Conservation (phyloP, 2,329 filamentous ascomycete species). For the Cladophialophora carrionii region DNA sequence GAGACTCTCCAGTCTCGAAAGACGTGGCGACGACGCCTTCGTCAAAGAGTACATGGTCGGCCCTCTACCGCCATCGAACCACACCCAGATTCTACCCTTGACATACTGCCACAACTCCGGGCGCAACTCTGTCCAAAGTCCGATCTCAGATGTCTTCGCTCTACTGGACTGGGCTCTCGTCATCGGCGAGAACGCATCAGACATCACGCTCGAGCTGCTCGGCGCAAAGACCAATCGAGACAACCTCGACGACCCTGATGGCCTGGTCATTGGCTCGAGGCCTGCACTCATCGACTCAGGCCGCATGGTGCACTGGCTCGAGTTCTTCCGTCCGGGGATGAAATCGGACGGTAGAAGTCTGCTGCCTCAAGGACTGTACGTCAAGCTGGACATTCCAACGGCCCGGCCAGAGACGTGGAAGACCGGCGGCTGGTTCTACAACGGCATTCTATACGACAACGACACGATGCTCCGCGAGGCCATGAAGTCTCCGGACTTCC, state of each 20-base stretch:
- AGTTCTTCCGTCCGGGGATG: conserved; percentile 28
- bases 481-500: conserved; percentile 37
- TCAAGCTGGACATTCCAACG: conserved; percentile 54
- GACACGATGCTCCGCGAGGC: conserved; percentile 54
- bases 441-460: conserved; percentile 57
- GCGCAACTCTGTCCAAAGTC: conserved; percentile 40
- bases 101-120: conserved; percentile 53
- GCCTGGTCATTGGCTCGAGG: conserved; percentile 26
- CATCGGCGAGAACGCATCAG: conserved; percentile 34
- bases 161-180: conserved; percentile 36
- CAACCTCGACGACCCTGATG: conserved; percentile 27
- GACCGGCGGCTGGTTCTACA: conserved; percentile 59
- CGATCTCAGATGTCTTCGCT: conserved; percentile 40
- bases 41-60: conserved; percentile 52
- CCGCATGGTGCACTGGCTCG: conserved; percentile 40
- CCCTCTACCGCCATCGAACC: conserved; percentile 50
- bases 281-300: conserved; percentile 36
- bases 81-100: conserved; percentile 47
- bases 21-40: conserved; percentile 18
- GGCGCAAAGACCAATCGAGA: conserved; percentile 34
- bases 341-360: conserved; percentile 28
- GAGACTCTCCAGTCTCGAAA: conserved; percentile 47
- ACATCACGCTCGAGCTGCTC: conserved; percentile 38
- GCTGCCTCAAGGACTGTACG: conserved; percentile 38
- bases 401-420: conserved; percentile 57